A percentile compares a stretch with the other conserved stretches of the same genome.
Conservation (phyloP, 2,329 filamentous ascomycete species). For the Alternaria incomplexa region DNA sequence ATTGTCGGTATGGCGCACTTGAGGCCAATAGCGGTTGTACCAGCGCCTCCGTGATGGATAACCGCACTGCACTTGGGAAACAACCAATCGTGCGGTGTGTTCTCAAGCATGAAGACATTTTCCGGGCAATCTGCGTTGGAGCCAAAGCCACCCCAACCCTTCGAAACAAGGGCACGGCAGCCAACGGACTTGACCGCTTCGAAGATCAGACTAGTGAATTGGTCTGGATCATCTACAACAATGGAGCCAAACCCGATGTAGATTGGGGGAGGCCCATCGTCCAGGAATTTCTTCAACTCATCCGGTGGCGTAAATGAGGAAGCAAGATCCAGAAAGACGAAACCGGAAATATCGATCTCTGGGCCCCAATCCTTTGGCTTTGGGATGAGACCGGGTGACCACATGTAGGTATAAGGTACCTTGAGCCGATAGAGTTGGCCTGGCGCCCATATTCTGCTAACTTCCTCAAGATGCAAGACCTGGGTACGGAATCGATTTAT, state of each 20-base stretch:
- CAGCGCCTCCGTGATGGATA: constrained; percentile 79
- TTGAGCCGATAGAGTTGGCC: constrained; percentile 74
- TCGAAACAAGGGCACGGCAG: constrained; percentile 73
- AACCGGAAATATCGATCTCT: constrained; percentile 76
- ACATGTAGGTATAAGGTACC: constrained; percentile 76
- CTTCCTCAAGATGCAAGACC: constrained; percentile 72
- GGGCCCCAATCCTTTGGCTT: constrained; percentile 73
- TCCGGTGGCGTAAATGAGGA: constrained; percentile 65
- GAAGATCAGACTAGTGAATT: constrained; percentile 74
- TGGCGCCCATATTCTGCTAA: constrained; percentile 78
- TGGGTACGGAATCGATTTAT: constrained; percentile 76
- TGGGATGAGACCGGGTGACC: constrained; percentile 67
- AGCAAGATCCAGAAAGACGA: constrained; percentile 76
- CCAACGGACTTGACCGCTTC: constrained; percentile 69
- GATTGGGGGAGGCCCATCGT: constrained; percentile 61
- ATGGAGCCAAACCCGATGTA: constrained; percentile 82
- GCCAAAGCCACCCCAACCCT: constrained; percentile 77
- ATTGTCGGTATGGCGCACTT: constrained; percentile 75
- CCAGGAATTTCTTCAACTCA: constrained; percentile 53
- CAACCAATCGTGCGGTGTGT: constrained; percentile 78
- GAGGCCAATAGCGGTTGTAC: constrained; percentile 75
- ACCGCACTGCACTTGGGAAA: constrained; percentile 71
- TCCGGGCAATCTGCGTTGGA: constrained; percentile 58
- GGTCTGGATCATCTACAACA: constrained; percentile 73
- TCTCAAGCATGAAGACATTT: constrained; percentile 73